Conservation (phyloP, 108 stramenopile genomes). For the Skeletonema costatum region DNA sequence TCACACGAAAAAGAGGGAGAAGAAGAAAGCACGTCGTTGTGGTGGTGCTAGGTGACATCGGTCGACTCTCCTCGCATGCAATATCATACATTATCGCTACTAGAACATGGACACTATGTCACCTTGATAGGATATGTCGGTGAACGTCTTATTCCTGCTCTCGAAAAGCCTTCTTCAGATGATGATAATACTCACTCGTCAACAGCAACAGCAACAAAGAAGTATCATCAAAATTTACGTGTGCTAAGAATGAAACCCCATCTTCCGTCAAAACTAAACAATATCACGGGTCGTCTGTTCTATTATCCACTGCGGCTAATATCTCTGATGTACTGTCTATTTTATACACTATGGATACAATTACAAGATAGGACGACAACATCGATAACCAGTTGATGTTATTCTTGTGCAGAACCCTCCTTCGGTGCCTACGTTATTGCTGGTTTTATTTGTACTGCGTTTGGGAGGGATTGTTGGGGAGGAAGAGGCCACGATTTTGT, state of each 20-base stretch:
- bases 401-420: conserved; percentile 98
- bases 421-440: conserved; percentile 83
- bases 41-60: conserved; percentile 85
- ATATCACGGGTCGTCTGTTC: conserved; percentile 53
- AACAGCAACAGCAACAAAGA: background rate
- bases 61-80: conserved; percentile 99
- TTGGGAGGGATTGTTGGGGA: conserved; percentile 12
- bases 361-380: conserved; percentile 29
- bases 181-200: background rate
- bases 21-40: conserved; percentile 62
- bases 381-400: conserved; percentile 54
- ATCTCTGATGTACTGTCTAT: conserved; percentile 51
- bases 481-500: conserved; percentile 74
- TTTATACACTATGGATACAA: conserved; percentile 56
- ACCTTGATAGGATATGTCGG: conserved; percentile 79
- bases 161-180: conserved; percentile 15
- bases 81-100: conserved; percentile 93
- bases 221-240: conserved; percentile 42
- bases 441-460: conserved; percentile 67
- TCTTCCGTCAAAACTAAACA: conserved; percentile 45
- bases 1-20: background rate
- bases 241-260: conserved; percentile 64
- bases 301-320: conserved; percentile 65
- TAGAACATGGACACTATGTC: conserved; percentile 71
- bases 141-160: conserved; percentile 54